Percentiles rank a stretch among this genome's conserved stretches.
Conservation (phyloP, 164 flowering plant genomes). For the Chimonanthus salicifolius region DNA sequence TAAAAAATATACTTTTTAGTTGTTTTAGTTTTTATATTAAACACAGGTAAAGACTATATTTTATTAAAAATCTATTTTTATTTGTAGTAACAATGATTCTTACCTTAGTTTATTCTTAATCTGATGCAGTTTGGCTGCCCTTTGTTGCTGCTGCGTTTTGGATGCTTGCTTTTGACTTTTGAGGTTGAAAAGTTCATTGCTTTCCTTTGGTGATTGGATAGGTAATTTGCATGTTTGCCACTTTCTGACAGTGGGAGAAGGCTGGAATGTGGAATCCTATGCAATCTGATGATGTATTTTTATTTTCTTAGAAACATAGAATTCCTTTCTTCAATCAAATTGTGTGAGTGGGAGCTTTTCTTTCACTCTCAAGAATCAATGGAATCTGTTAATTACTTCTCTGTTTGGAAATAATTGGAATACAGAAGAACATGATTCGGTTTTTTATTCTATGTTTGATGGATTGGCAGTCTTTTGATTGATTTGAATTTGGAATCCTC, state of each 20-base stretch:
- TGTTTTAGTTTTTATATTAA: not conserved
- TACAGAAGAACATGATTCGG: no score
- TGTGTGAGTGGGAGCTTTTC: not conserved
- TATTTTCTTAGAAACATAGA: no score
- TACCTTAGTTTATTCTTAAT: not conserved
- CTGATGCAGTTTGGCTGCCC: slow-evolving; percentile 12
- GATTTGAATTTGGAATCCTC: no score
- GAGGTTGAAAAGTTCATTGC: not conserved
- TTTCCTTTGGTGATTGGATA: not conserved
- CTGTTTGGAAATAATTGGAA: not conserved
- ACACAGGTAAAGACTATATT: not conserved
- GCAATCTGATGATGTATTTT: no score
- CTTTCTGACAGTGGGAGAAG: not conserved
- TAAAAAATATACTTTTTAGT: no score
- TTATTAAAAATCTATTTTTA: not conserved
- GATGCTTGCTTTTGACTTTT: slow-evolving; percentile 9
- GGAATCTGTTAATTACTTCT: not conserved
- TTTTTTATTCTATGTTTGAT: no score
- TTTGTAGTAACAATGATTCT: not conserved
- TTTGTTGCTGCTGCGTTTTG: slow-evolving; percentile 12
- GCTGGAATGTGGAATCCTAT: no score
- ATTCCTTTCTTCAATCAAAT: not conserved
- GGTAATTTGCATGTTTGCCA: not conserved
- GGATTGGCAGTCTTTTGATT: no score
- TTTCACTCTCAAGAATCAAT: not conserved